These are phyloP conservation scores for Aspergillus cejpii DNA, from an alignment of 2,329 filamentous ascomycete genomes.

Conservation along the genomic window DNA sequence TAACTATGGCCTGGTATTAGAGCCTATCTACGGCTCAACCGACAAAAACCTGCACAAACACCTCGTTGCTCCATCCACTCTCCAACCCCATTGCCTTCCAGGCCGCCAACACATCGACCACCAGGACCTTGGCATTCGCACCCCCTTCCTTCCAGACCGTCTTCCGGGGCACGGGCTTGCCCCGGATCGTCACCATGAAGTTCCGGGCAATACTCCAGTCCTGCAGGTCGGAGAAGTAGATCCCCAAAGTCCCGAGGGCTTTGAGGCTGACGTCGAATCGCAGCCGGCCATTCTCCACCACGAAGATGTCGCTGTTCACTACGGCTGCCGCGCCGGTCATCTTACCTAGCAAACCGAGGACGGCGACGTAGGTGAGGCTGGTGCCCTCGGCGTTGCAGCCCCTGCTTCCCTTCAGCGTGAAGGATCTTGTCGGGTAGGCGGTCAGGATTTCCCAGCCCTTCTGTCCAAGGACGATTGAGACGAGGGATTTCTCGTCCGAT, in stretches of 20 bases:
- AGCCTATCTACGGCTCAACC: no score
- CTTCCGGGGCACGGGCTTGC: constrained; percentile 59
- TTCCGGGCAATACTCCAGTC: constrained; percentile 54
- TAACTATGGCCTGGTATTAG: constrained; percentile 1
- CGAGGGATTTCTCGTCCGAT: constrained; percentile 39
- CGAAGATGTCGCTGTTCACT: constrained; percentile 53
- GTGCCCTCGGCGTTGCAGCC: constrained; percentile 37
- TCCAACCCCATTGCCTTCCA: constrained; percentile 68
- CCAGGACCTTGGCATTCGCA: constrained; percentile 55
- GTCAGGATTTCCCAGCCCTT: constrained; percentile 76
- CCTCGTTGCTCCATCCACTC: constrained; percentile 73
- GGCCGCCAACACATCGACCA: constrained; percentile 68
- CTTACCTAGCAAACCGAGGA: constrained; percentile 73
- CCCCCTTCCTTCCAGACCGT: constrained; percentile 52
- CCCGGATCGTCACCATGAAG: constrained; percentile 69
- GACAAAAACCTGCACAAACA: constrained; percentile 59
- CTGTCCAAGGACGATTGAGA: constrained; percentile 57
- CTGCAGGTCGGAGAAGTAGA: constrained; percentile 69
- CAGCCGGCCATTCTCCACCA: constrained; percentile 55
- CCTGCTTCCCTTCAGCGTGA: constrained; percentile 37
- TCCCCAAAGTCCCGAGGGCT: constrained; percentile 62
- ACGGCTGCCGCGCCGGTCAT: constrained; percentile 85
- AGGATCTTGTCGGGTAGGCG: constrained; percentile 59
- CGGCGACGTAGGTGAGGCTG: constrained; percentile 48
- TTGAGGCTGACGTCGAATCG: constrained; percentile 65